These are phyloP conservation scores for Physocladia obscura DNA, from an alignment of 192 early-diverging fungal species.

Conservation along the genomic window DNA sequence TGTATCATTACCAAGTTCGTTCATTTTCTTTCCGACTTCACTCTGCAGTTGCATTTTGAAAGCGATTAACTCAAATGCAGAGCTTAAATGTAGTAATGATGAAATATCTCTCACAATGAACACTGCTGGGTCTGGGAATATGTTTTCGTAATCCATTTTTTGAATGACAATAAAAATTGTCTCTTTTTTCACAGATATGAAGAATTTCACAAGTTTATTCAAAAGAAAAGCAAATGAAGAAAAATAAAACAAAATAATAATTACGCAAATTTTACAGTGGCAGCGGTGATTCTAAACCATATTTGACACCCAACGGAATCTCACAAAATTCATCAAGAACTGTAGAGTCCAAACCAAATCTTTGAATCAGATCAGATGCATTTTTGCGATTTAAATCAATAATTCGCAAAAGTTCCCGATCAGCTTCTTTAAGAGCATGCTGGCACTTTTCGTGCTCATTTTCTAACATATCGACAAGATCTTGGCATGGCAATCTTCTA, in stretches of 20 bases:
- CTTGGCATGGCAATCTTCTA: conserved; percentile 5
- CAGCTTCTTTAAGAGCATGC: neutral
- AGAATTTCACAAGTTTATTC: too few species aligned
- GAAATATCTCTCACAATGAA: too few species aligned
- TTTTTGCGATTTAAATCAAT: conserved; percentile 25
- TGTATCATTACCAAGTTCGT: too few species aligned
- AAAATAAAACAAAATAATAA: neutral
- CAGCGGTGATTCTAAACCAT: neutral
- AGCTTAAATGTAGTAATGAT: too few species aligned
- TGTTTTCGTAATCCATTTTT: too few species aligned
- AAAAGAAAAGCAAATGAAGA: too few species aligned
- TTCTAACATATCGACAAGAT: conserved; percentile 24
- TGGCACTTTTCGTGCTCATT: conserved; percentile 1
- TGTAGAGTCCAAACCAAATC: conserved; percentile 17
- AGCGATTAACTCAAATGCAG: too few species aligned
- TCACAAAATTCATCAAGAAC: conserved; percentile 16
- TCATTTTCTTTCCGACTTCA: too few species aligned
- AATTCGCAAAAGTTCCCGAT: conserved; percentile 2
- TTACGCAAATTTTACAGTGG: neutral
- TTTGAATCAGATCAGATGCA: conserved; percentile 14
- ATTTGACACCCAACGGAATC: neutral
- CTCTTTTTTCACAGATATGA: too few species aligned
- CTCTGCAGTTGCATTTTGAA: too few species aligned
- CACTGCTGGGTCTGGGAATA: too few species aligned
- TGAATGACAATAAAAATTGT: too few species aligned